These are phyloP conservation scores for Eustoma russellianum DNA, from an alignment of 257 asterid genomes.

Conservation along the genomic window DNA sequence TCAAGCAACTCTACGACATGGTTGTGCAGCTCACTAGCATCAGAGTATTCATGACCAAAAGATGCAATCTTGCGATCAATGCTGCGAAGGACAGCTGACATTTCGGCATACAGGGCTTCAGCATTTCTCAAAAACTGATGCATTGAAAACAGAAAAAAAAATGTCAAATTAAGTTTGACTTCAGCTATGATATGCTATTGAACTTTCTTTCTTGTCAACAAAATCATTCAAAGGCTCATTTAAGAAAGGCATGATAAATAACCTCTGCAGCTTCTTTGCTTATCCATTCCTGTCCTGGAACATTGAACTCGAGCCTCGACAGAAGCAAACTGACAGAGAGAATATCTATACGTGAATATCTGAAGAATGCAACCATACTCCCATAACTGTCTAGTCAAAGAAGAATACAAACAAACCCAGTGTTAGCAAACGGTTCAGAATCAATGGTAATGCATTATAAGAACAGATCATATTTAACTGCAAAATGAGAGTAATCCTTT, in stretches of 20 bases:
- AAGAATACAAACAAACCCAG: not conserved
- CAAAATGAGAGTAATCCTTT: slow-evolving; percentile 1
- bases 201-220: not conserved
- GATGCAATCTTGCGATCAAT: slow-evolving; percentile 39
- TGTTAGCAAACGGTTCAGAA: not conserved
- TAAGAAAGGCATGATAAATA: no score
- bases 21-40: slow-evolving; percentile 39
- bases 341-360: slow-evolving; percentile 74
- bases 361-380: slow-evolving; percentile 80
- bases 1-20: slow-evolving; percentile 43
- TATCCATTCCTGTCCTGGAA: slow-evolving; percentile 55
- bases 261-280: slow-evolving; percentile 75
- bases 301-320: slow-evolving; percentile 59
- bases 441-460: no score
- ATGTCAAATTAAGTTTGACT: slow-evolving; percentile 12
- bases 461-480: no score
- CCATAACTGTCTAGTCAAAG: slow-evolving; percentile 48
- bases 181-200: not conserved
- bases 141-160: slow-evolving; percentile 13
- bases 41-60: slow-evolving; percentile 38
- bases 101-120: slow-evolving; percentile 51
- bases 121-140: slow-evolving; percentile 70
- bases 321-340: slow-evolving; percentile 80
- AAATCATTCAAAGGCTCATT: no score
- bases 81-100: slow-evolving; percentile 46